A percentile compares a stretch with the other conserved stretches of the same genome.
Evolutionary conservation across 192 early-diverging fungal species (phyloP).

Genomic region (Coemansia sp.): DNA sequence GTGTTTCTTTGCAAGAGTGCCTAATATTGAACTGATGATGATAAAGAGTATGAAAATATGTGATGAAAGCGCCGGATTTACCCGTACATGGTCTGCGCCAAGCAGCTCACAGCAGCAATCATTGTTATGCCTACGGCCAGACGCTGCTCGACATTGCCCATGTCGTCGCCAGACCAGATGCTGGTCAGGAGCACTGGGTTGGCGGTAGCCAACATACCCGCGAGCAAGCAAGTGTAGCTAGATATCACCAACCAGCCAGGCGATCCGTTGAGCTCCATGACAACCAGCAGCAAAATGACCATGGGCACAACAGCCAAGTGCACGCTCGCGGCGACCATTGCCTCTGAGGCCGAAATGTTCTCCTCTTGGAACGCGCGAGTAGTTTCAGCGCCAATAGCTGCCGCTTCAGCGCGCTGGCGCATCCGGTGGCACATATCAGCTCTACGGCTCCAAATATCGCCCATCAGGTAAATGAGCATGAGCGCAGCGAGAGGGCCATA

Average conservation of each 20-base stretch:
- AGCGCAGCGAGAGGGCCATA: slow-evolving; percentile 28
- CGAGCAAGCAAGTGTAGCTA: slow-evolving; percentile 40
- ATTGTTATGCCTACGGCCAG: slow-evolving; percentile 22
- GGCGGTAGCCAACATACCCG: slow-evolving; percentile 24
- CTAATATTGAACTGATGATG: neutral
- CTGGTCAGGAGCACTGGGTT: slow-evolving; percentile 28
- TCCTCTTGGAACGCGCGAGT: slow-evolving; percentile 17
- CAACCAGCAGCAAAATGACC: slow-evolving; percentile 23
- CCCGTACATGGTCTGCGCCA: slow-evolving; percentile 22
- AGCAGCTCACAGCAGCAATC: slow-evolving; percentile 21
- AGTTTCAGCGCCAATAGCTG: neutral
- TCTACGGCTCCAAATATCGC: slow-evolving; percentile 21
- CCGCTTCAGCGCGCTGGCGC: slow-evolving; percentile 9
- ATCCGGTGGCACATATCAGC: slow-evolving; percentile 12
- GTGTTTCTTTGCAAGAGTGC: neutral
- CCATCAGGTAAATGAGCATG: slow-evolving; percentile 18
- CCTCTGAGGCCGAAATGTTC: slow-evolving; percentile 10
- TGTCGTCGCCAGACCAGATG: slow-evolving; percentile 10
- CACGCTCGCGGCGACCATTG: slow-evolving; percentile 16
- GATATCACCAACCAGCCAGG: slow-evolving; percentile 35
- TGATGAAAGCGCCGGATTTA: neutral
- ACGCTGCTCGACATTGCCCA: slow-evolving; percentile 24
- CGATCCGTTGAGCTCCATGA: slow-evolving; percentile 48
- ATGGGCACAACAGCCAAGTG: slow-evolving; percentile 35
- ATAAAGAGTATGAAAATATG: neutral